phyloP scores from a whole-genome alignment of 306 rosid genomes.

The Lathyrus sativus region DNA sequence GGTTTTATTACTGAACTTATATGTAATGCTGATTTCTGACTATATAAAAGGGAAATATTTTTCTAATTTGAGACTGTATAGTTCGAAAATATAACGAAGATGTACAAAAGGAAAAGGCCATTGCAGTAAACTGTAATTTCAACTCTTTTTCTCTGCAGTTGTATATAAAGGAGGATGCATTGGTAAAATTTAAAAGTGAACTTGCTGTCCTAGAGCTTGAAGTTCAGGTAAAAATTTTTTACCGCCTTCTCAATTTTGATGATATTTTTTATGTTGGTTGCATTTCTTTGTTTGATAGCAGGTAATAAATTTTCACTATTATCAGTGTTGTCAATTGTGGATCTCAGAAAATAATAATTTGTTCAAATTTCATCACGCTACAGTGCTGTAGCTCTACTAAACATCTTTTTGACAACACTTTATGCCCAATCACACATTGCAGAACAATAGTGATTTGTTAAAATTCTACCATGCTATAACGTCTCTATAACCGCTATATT shows the following conservation, averaged over 20 bases:
- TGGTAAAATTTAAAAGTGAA: constrained; percentile 75
- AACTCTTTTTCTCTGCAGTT: constrained; percentile 55
- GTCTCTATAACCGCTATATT: background rate
- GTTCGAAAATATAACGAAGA: constrained; percentile 11
- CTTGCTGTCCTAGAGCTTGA: constrained; percentile 80
- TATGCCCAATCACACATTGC: background rate
- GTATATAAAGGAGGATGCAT: constrained; percentile 69
- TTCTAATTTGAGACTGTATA: constrained; percentile 17
- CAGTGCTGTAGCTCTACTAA: background rate
- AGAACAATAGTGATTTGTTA: background rate
- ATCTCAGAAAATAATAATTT: background rate
- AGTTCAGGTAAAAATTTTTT: constrained; percentile 67
- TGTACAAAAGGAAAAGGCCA: constrained; percentile 20
- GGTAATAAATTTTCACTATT: background rate
- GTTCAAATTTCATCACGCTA: background rate
- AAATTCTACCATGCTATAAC: background rate
- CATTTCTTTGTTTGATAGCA: constrained; percentile 26
- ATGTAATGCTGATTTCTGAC: background rate
- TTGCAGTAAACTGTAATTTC: constrained; percentile 27
- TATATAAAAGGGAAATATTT: background rate
- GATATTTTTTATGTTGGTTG: constrained; percentile 5
- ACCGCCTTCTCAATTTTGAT: constrained; percentile 26
- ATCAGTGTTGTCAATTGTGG: too few relatives aligned
- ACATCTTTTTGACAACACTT: background rate
- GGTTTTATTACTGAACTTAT: constrained; percentile 1